phyloP scores from a whole-genome alignment of 441 rosid genomes.

The Viola pubescens region DNA sequence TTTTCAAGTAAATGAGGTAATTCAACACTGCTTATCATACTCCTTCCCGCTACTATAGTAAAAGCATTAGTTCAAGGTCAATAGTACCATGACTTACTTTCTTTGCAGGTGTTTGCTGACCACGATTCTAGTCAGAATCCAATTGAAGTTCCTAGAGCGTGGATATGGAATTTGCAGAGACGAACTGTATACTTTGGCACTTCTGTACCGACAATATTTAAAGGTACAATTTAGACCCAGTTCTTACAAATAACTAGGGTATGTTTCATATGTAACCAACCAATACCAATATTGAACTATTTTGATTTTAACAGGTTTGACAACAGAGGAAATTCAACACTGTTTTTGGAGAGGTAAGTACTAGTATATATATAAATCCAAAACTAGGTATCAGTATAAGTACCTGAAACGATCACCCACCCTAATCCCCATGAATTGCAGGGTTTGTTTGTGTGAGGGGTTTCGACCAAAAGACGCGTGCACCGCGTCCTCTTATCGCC shows the following conservation, averaged over 20 bases:
- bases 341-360: conserved; percentile 93
- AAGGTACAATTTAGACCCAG: conserved; percentile 37
- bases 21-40: too few species aligned
- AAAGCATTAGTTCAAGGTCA: background rate
- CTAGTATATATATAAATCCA: background rate
- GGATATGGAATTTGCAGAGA: conserved; percentile 85
- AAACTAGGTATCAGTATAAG: too few species aligned
- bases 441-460: conserved; percentile 97
- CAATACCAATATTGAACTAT: conserved; percentile 3
- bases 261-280: background rate
- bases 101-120: conserved; percentile 81
- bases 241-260: background rate
- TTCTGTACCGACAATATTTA: conserved; percentile 79
- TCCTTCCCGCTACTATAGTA: background rate
- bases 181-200: conserved; percentile 88
- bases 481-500: conserved; percentile 78
- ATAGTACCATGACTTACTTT: background rate
- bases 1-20: conserved; percentile 92
- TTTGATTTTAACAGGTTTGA: conserved; percentile 45
- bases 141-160: conserved; percentile 65
- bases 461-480: conserved; percentile 65
- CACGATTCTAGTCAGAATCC: conserved; percentile 80
- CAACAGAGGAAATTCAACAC: conserved; percentile 67
- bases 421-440: conserved; percentile 23
- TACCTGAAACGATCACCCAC: too few species aligned